A percentile compares a stretch with the other conserved stretches of the same genome.
phyloP scores from a whole-genome alignment of 2,329 filamentous ascomycete genomes.

The Aspergillus sp. region DNA sequence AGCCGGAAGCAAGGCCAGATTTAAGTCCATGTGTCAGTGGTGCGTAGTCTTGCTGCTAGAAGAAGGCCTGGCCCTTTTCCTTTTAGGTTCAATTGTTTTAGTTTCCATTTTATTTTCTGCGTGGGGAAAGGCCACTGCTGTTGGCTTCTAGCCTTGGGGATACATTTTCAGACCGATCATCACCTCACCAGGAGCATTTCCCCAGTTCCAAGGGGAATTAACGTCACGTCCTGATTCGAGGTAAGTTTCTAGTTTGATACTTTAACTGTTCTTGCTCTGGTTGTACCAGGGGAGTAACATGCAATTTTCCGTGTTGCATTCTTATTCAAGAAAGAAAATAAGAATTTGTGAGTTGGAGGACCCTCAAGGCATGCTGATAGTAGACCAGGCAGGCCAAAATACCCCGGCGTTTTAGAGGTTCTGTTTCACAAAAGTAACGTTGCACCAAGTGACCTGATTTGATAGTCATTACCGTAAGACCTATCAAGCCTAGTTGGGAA shows the following conservation, averaged over 20 bases:
- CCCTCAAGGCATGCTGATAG: slow-evolving; percentile 18
- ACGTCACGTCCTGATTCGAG: slow-evolving; percentile 10
- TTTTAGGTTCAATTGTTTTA: slow-evolving; percentile 2
- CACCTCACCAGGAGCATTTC: not conserved
- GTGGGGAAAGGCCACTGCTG: not conserved
- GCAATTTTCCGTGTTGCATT: slow-evolving; percentile 36
- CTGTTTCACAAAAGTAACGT: slow-evolving; percentile 45
- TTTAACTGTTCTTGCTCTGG: slow-evolving; percentile 18
- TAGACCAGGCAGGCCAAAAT: slow-evolving; percentile 27
- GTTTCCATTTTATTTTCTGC: slow-evolving; percentile 8
- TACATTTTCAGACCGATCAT: not conserved
- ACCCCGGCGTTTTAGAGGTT: slow-evolving; percentile 33
- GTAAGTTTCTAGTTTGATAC: slow-evolving; percentile 24
- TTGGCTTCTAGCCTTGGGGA: not conserved
- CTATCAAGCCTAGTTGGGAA: slow-evolving; percentile 23
- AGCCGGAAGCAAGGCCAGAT: slow-evolving; percentile 35
- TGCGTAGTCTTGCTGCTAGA: slow-evolving; percentile 25
- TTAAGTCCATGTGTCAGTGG: slow-evolving; percentile 36
- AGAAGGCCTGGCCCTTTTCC: slow-evolving; percentile 26
- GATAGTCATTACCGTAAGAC: slow-evolving; percentile 30
- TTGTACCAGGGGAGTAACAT: slow-evolving; percentile 34
- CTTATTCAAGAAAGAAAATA: slow-evolving; percentile 20
- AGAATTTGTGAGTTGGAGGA: slow-evolving; percentile 17
- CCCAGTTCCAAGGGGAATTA: slow-evolving; percentile 1
- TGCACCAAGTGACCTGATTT: slow-evolving; percentile 35